Evolutionary conservation across 225 moss, liverwort and hornwort genomes (phyloP).

Genomic region (Physcomitrellopsis africana): DNA sequence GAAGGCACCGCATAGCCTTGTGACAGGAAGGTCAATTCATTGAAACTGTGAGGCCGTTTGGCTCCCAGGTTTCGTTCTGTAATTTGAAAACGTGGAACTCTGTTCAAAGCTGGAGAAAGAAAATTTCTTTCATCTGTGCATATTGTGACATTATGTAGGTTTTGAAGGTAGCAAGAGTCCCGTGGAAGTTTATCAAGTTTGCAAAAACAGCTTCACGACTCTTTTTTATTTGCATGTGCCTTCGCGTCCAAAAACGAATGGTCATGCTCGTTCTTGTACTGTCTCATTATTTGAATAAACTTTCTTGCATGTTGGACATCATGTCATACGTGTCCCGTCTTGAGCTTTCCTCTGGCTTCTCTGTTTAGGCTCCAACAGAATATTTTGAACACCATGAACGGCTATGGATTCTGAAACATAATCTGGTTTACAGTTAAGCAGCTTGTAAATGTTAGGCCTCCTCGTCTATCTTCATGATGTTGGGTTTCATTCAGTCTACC

Average conservation of each 20-base stretch:
- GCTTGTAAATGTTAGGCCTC: too few relatives aligned
- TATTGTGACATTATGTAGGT: constrained; percentile 76
- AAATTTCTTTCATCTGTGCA: constrained; percentile 74
- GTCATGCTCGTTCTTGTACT: too few relatives aligned
- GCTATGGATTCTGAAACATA: too few relatives aligned
- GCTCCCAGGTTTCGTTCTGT: constrained; percentile 29
- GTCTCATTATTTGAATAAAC: constrained; percentile 47
- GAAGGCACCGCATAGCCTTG: too few relatives aligned
- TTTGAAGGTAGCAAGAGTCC: constrained; percentile 38
- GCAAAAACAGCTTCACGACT: constrained; percentile 26
- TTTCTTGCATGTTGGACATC: not conserved
- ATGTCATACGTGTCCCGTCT: too few relatives aligned
- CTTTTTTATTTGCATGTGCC: constrained; percentile 18
- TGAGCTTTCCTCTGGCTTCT: too few relatives aligned
- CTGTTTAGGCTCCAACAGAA: too few relatives aligned
- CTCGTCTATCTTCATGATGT: too few relatives aligned
- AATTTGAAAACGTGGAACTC: constrained; percentile 46
- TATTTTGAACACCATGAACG: too few relatives aligned
- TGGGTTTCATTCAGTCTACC: too few relatives aligned
- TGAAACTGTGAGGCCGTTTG: constrained; percentile 25
- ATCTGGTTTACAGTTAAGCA: too few relatives aligned
- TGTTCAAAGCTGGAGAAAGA: constrained; percentile 58
- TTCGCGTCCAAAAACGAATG: too few relatives aligned
- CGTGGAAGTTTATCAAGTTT: constrained; percentile 36
- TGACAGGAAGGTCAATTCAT: constrained; percentile 20